A percentile compares a stretch with the other conserved stretches of the same genome.
Evolutionary conservation across 352 stramenopile genomes (phyloP).

Genomic region (Aphanomyces stellatus): DNA sequence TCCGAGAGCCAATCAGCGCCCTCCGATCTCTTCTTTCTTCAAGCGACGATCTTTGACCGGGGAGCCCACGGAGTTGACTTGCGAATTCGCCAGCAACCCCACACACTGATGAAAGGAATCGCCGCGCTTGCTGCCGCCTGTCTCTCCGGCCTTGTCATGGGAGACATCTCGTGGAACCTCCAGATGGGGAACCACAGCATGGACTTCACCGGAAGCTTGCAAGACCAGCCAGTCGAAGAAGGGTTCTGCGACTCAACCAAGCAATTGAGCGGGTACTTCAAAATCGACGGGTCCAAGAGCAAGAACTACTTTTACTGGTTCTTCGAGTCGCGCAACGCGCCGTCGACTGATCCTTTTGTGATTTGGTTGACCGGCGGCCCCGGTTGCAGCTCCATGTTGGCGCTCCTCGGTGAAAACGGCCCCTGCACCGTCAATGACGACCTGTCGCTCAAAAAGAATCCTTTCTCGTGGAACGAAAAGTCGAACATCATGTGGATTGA

Average conservation of each 20-base stretch:
- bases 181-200: background rate
- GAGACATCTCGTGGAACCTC: constrained; percentile 12
- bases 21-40: background rate
- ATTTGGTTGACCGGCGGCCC: constrained; percentile 97
- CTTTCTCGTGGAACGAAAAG: constrained; percentile 89
- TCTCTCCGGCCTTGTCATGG: background rate
- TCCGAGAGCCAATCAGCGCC: background rate
- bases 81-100: background rate
- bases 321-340: constrained; percentile 85
- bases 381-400: constrained; percentile 90
- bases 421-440: constrained; percentile 91
- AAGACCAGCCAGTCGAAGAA: constrained; percentile 32
- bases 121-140: background rate
- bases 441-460: constrained; percentile 81
- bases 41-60: background rate
- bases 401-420: constrained; percentile 93
- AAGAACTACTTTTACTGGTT: constrained; percentile 98
- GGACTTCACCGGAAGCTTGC: background rate
- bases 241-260: constrained; percentile 69
- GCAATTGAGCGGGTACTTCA: constrained; percentile 78
- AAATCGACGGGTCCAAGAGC: constrained; percentile 62
- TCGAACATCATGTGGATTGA: constrained; percentile 97
- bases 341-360: constrained; percentile 87
- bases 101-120: background rate
- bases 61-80: background rate